Conservation (phyloP, 2,329 filamentous ascomycete genomes). For the Phaeoacremonium minimum region DNA sequence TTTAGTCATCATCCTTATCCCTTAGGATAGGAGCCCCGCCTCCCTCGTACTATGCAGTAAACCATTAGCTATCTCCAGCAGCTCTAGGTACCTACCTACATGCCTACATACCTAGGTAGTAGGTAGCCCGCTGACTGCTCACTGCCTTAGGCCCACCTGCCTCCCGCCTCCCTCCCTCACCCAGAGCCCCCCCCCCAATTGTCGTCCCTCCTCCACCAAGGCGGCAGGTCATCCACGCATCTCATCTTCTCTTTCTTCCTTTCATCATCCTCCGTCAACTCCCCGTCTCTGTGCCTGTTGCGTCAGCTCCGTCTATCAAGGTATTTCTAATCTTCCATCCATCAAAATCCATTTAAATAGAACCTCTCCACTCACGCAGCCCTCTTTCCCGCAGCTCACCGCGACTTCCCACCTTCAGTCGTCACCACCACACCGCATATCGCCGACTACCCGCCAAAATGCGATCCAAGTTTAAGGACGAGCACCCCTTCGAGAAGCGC, state of each 20-base stretch:
- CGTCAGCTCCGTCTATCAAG: too few species aligned
- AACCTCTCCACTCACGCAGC: not conserved
- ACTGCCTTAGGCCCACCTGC: not conserved
- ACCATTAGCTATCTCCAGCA: too few species aligned
- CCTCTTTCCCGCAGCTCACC: slow-evolving; percentile 13
- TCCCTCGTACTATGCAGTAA: too few species aligned
- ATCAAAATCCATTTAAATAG: not conserved
- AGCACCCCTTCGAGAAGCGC: slow-evolving; percentile 99
- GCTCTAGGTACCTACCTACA: too few species aligned
- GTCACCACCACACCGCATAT: slow-evolving; percentile 9
- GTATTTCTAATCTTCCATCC: not conserved
- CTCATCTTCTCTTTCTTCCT: too few species aligned
- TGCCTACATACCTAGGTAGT: too few species aligned
- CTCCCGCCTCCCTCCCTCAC: not conserved
- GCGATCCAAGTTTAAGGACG: slow-evolving; percentile 99
- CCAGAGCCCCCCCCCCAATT: not conserved
- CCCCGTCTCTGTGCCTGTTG: too few species aligned
- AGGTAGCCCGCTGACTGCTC: too few species aligned
- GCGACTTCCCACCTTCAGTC: slow-evolving; percentile 10
- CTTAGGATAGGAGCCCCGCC: too few species aligned
- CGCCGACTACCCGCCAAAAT: slow-evolving; percentile 54
- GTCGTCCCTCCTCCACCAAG: not conserved
- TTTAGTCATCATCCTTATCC: too few species aligned
- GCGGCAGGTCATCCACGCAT: not conserved
- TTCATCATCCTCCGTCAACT: too few species aligned